These are phyloP conservation scores for Gautieria morchelliformis DNA, from an alignment of 768 basidiomycete genomes.

Conservation along the genomic window DNA sequence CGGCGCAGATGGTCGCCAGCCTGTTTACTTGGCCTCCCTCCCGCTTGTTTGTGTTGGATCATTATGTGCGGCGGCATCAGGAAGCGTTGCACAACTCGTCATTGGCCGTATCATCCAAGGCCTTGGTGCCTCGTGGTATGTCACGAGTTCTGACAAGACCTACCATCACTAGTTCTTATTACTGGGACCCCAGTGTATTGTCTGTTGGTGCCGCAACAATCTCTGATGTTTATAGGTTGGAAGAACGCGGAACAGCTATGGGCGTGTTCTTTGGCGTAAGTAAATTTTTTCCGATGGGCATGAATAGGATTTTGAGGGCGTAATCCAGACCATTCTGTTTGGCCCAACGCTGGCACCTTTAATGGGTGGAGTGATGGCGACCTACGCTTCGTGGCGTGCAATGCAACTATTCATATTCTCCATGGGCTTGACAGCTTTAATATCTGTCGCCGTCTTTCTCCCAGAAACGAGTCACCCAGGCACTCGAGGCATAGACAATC, in stretches of 20 bases:
- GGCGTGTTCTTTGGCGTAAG: slow-evolving; percentile 38
- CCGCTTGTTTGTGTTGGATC: slow-evolving; percentile 53
- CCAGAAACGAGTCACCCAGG: slow-evolving; percentile 65
- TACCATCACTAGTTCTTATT: slow-evolving; percentile 11
- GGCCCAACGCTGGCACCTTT: slow-evolving; percentile 22
- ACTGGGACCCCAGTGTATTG: slow-evolving; percentile 42
- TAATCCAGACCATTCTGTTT: slow-evolving; percentile 12
- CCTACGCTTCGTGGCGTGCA: slow-evolving; percentile 44
- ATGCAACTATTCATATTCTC: slow-evolving; percentile 42
- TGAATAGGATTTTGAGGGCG: neutral
- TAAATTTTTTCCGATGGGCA: neutral
- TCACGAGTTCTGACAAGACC: too few relatives aligned
- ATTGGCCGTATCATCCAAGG: slow-evolving; percentile 55
- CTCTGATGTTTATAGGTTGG: slow-evolving; percentile 20
- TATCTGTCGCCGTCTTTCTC: slow-evolving; percentile 35
- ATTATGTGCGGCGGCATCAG: slow-evolving; percentile 44
- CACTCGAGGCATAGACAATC: slow-evolving; percentile 42
- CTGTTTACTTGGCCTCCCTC: slow-evolving; percentile 47
- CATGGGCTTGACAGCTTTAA: slow-evolving; percentile 29
- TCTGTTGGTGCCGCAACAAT: slow-evolving; percentile 43
- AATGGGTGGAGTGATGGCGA: neutral
- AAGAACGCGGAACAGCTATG: slow-evolving; percentile 29
- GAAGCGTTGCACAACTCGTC: slow-evolving; percentile 37
- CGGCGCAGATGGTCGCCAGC: slow-evolving; percentile 50
- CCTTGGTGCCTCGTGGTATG: too few relatives aligned